Evolutionary conservation across 306 rosid genomes (phyloP), one percentile per base, ranked within the genome.

Genomic region (Acmispon strigosus): DNA sequence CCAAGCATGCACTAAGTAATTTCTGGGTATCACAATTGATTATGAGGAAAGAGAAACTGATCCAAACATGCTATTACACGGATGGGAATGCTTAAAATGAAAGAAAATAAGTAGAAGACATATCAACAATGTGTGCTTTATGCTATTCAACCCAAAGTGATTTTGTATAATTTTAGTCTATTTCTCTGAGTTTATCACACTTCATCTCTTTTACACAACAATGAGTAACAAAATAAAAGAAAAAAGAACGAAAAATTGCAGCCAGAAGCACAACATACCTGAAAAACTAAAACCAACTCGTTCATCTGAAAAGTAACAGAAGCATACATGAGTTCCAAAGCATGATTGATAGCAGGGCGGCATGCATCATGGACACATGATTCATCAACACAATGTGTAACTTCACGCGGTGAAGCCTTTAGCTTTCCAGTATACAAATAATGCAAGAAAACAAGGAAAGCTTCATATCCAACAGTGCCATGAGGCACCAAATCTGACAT

Each of bases 321-420:
- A 74, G 96, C 97, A 86, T 86, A 90, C 96, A 94, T 83, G 48
- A 94, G 85, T 66, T 94, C 96, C 78, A 94, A 81, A 14, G 95
- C 95, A 69, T 84, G 86, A 76, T 83, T 77, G 37, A 94, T 87
- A 45, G 96, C 92, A 39, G 98, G 98, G 6, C 89, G 79, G 17
- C 98, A 94, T 0, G 97, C 88, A 68, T 90, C 96, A 74, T 94
- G 97, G 1, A 65, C 70, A 76, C 98, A 94, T 37, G 53, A 11
- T 48, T 84, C 91, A 66, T 90, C 97, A 68, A 90, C 95, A 78
- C 97, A 94, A 0, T 86, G 87, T 61, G 96, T 86, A 15, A 87
- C 96, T 81, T 94, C 92, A 7, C 36, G 76, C n/a, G 92, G 95
- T 0, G 92, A 81, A 47, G 83, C 76, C 74, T 90, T 86, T 4